Evolutionary conservation across 2,329 filamentous ascomycete genomes (phyloP).

Genomic region (Monosporascus sp.): DNA sequence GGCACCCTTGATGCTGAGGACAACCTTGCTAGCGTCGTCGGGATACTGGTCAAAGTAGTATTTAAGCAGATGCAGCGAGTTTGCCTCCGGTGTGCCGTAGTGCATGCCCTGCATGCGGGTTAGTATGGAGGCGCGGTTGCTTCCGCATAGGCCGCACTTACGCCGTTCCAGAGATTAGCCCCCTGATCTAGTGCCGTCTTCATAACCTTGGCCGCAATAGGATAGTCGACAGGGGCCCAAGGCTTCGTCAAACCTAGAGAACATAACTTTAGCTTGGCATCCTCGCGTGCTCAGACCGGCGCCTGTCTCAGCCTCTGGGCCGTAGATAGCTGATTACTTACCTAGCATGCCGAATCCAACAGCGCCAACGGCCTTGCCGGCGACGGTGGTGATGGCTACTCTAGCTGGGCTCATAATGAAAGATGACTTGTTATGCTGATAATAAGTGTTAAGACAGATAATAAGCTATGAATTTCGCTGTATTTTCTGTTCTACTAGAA

Average conservation of each 20-base stretch:
- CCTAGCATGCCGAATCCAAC: slow-evolving; percentile 8
- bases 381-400: background rate
- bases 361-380: slow-evolving; percentile 6
- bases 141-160: slow-evolving; percentile 1
- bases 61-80: slow-evolving; percentile 47
- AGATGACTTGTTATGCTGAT: background rate
- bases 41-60: slow-evolving; percentile 53
- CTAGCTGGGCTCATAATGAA: slow-evolving; percentile 1
- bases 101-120: slow-evolving; percentile 21
- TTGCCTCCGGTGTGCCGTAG: slow-evolving; percentile 46
- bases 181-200: slow-evolving; percentile 8
- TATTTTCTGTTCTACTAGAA: background rate
- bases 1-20: slow-evolving; percentile 53
- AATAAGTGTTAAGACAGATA: background rate
- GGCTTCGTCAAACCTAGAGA: slow-evolving; percentile 5
- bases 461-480: background rate
- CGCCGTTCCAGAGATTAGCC: slow-evolving; percentile 10
- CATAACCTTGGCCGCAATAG: slow-evolving; percentile 6
- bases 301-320: no score
- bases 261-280: background rate
- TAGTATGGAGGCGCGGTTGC: background rate
- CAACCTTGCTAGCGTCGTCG: slow-evolving; percentile 49
- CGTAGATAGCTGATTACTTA: background rate
- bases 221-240: slow-evolving; percentile 7
- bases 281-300: background rate